phyloP scores from a whole-genome alignment of 2,329 filamentous ascomycete genomes.

The Colletotrichum navitas region DNA sequence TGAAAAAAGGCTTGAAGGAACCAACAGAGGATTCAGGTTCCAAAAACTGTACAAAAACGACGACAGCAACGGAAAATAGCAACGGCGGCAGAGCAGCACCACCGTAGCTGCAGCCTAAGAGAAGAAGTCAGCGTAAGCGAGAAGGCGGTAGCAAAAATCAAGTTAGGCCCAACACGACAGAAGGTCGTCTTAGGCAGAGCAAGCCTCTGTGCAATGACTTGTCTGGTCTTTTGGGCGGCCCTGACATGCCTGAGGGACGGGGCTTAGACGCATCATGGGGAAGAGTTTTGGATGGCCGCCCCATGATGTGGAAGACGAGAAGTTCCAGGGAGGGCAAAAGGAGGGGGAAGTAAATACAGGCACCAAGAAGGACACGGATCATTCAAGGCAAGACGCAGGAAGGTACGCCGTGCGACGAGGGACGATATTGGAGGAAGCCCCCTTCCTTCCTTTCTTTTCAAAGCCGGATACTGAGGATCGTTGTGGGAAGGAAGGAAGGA shows the following conservation, averaged over 20 bases:
- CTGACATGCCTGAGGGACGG: slow-evolving; percentile 22
- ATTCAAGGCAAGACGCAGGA: neutral
- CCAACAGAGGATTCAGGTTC: neutral
- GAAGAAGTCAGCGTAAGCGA: slow-evolving; percentile 8
- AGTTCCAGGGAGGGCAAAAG: neutral
- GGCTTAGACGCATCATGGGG: slow-evolving; percentile 19
- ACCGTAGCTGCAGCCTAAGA: neutral
- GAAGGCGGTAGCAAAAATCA: neutral
- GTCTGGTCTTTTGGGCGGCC: slow-evolving; percentile 3
- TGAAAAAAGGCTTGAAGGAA: neutral
- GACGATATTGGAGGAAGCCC: neutral
- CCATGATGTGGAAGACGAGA: slow-evolving; percentile 7
- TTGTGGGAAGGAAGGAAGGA: neutral
- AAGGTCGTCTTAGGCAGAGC: neutral
- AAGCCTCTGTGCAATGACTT: slow-evolving; percentile 6
- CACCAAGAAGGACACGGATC: neutral
- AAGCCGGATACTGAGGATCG: neutral
- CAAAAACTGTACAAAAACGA: slow-evolving; percentile 7
- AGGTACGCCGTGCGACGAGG: neutral
- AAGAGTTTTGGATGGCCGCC: slow-evolving; percentile 13
- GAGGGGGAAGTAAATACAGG: neutral
- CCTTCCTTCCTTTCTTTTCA: neutral
- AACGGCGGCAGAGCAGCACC: neutral
- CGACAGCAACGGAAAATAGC: neutral
- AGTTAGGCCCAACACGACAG: neutral